Evolutionary conservation across 1,139 yeast species (phyloP).

Genomic region (Saccharomycopsis phalli): DNA sequence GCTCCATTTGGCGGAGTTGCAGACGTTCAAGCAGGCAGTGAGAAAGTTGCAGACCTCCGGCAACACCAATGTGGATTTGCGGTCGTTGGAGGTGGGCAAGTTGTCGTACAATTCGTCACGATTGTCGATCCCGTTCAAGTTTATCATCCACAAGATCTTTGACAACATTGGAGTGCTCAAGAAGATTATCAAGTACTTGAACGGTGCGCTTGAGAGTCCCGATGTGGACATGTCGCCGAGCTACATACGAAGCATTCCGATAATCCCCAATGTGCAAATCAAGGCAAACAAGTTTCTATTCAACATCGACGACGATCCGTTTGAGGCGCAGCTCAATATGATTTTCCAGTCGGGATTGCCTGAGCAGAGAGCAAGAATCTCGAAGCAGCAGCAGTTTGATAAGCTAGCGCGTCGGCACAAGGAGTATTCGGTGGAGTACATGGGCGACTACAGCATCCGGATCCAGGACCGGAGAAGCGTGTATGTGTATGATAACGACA

Average conservation of each 20-base stretch:
- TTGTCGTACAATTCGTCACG: constrained; percentile 29
- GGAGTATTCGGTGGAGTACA: not conserved
- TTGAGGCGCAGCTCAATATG: constrained; percentile 68
- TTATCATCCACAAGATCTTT: constrained; percentile 51
- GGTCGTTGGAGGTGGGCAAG: constrained; percentile 39
- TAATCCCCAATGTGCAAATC: constrained; percentile 42
- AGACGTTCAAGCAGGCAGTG: constrained; percentile 25
- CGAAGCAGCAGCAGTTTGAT: constrained; percentile 16
- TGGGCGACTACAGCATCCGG: not conserved
- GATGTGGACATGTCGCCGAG: constrained; percentile 31
- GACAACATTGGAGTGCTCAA: constrained; percentile 49
- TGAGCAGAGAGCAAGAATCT: constrained; percentile 55
- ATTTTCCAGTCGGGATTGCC: constrained; percentile 66
- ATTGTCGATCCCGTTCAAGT: constrained; percentile 36
- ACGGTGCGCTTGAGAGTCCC: constrained; percentile 35
- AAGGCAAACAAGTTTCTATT: constrained; percentile 39
- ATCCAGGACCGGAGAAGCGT: constrained; percentile 2
- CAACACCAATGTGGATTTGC: constrained; percentile 26
- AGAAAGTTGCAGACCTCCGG: constrained; percentile 23
- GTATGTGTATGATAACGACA: constrained; percentile 1
- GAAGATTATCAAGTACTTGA: constrained; percentile 48
- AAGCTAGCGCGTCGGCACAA: not conserved
- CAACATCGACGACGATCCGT: constrained; percentile 63
- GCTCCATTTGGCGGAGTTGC: constrained; percentile 23
- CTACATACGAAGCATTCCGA: constrained; percentile 28